These are phyloP conservation scores for Ogataea sp. DNA, from an alignment of 805 yeast species.

Conservation along the genomic window DNA sequence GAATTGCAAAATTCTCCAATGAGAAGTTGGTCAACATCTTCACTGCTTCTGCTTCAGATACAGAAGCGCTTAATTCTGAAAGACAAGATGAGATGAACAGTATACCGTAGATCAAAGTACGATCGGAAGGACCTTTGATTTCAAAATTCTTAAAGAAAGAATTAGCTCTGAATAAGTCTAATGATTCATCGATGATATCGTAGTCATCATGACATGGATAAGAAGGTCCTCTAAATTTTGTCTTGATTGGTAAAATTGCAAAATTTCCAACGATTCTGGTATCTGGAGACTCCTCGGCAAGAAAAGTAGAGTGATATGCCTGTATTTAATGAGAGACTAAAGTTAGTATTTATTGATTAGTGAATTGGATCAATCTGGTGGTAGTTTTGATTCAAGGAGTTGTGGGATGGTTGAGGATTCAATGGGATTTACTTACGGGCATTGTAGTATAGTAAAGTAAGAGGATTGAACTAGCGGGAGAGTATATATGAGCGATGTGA, in stretches of 20 bases:
- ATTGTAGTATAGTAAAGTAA: background rate
- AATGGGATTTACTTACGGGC: slow-evolving; percentile 2
- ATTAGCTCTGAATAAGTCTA: slow-evolving; percentile 91
- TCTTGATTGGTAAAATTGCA: slow-evolving; percentile 75
- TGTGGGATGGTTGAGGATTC: too few species aligned
- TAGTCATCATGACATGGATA: slow-evolving; percentile 69
- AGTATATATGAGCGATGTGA: too few species aligned
- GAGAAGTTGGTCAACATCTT: slow-evolving; percentile 75
- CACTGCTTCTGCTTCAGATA: slow-evolving; percentile 50
- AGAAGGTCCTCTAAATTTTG: slow-evolving; percentile 87
- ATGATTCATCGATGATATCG: slow-evolving; percentile 85
- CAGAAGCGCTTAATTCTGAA: slow-evolving; percentile 43
- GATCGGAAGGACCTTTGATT: slow-evolving; percentile 90
- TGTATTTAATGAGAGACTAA: too few species aligned
- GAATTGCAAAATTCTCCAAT: slow-evolving; percentile 80
- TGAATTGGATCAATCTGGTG: background rate
- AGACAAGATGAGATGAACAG: slow-evolving; percentile 82
- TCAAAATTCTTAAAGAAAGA: slow-evolving; percentile 96
- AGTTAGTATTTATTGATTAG: background rate
- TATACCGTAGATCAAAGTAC: slow-evolving; percentile 90
- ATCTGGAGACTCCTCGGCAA: slow-evolving; percentile 49
- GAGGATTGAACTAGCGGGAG: too few species aligned
- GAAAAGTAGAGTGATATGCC: slow-evolving; percentile 78
- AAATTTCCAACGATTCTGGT: slow-evolving; percentile 70
- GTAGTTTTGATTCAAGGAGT: background rate